Conservation (phyloP, 495 filamentous ascomycete genomes). For the Lasiosphaeris hirsuta region DNA sequence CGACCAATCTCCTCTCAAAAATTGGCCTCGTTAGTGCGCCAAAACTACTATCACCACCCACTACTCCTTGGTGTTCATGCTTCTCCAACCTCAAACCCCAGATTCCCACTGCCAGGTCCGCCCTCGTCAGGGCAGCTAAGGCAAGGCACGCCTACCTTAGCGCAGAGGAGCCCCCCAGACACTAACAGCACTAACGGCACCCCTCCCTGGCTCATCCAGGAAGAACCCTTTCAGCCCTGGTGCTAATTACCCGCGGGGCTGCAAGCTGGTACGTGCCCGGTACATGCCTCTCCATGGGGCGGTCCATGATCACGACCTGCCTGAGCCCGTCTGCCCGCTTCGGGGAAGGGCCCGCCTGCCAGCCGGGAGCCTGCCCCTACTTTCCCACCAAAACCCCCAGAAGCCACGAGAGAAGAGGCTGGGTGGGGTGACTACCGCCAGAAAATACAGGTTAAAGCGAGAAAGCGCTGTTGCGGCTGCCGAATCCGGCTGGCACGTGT, state of each 20-base stretch:
- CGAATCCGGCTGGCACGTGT: too few species aligned
- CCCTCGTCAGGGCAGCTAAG: too few species aligned
- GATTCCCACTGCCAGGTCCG: not conserved
- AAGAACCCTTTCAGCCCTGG: slow-evolving; percentile 25
- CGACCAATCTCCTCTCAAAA: too few species aligned
- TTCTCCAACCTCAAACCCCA: not conserved
- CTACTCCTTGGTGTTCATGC: too few species aligned
- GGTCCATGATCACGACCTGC: too few species aligned
- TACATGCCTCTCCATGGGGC: not conserved
- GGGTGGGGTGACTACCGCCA: not conserved
- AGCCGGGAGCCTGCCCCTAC: not conserved
- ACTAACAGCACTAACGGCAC: slow-evolving; percentile 14
- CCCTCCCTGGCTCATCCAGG: slow-evolving; percentile 17
- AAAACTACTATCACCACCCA: too few species aligned
- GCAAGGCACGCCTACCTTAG: not conserved
- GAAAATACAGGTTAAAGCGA: not conserved
- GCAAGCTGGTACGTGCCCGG: slow-evolving; percentile 24
- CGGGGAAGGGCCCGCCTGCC: not conserved
- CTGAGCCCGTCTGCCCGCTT: too few species aligned
- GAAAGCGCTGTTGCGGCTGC: not conserved
- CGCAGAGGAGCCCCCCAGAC: not conserved
- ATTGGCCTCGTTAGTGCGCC: too few species aligned
- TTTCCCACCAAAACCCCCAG: not conserved
- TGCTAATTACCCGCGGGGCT: slow-evolving; percentile 29
- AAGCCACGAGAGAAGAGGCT: slow-evolving; percentile 2